Conservation (phyloP, 805 yeast genomes). For the Osmozyma mogii region DNA sequence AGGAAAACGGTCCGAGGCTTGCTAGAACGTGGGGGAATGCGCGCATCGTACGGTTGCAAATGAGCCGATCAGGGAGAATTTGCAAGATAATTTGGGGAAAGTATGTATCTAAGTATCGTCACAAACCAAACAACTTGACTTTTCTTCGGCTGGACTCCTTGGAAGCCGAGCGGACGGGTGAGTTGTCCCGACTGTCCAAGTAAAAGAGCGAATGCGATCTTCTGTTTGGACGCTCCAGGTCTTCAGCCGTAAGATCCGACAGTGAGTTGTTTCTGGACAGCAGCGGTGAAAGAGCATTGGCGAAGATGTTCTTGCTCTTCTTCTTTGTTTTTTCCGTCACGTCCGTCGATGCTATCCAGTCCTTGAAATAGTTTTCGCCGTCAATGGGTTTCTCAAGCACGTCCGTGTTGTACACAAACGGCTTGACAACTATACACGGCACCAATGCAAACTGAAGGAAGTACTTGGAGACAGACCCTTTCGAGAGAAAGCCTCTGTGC, state of each 20-base stretch:
- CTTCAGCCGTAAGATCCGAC: no score
- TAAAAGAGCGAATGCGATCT: no score
- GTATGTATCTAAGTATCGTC: no score
- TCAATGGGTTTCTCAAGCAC: conserved; percentile 24
- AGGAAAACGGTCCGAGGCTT: no score
- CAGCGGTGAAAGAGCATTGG: conserved; percentile 9
- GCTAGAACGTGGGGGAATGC: no score
- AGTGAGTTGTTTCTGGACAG: conserved; percentile 10
- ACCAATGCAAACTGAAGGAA: conserved; percentile 37
- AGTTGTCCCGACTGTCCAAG: background rate
- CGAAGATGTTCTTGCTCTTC: conserved; percentile 10
- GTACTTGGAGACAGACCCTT: conserved; percentile 30
- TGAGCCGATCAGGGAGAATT: no score
- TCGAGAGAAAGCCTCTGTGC: conserved; percentile 23
- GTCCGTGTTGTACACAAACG: conserved; percentile 26
- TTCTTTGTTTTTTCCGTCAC: conserved; percentile 10
- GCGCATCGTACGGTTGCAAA: no score
- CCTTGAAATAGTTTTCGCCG: conserved; percentile 26
- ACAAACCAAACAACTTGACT: no score
- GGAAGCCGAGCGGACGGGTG: background rate
- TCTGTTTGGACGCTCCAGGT: no score
- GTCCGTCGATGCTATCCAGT: conserved; percentile 25
- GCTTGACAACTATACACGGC: conserved; percentile 38
- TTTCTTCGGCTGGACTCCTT: no score
- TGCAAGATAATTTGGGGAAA: no score